Evolutionary conservation across 2,329 filamentous ascomycete genomes (phyloP).

Genomic region (Botryotinia globosa): DNA sequence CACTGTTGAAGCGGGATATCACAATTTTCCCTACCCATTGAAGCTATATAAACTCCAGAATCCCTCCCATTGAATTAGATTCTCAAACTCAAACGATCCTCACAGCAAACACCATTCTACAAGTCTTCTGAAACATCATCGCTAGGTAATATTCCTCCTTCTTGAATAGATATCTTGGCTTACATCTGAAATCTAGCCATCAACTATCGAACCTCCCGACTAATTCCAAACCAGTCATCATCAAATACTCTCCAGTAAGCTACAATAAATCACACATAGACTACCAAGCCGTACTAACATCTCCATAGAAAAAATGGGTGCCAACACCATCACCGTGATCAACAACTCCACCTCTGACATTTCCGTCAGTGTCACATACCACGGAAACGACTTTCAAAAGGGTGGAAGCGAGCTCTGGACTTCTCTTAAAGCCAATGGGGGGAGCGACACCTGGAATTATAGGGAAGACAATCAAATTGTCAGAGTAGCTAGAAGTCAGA

Average conservation of each 20-base stretch:
- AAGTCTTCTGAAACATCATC: neutral
- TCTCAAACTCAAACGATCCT: neutral
- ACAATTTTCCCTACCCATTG: neutral
- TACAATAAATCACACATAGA: neutral
- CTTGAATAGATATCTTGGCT: neutral
- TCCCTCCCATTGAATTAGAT: neutral
- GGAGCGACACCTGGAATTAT: constrained; percentile 4
- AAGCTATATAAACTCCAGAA: constrained; percentile 15
- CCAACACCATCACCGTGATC: constrained; percentile 9
- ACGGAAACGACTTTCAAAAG: constrained; percentile 11
- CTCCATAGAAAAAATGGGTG: constrained; percentile 7
- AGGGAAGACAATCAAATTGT: neutral
- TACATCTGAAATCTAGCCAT: neutral
- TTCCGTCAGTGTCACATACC: constrained; percentile 4
- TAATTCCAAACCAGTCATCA: neutral
- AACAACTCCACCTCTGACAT: neutral
- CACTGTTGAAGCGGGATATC: neutral
- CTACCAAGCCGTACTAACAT: neutral
- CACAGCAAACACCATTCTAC: neutral
- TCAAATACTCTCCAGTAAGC: neutral
- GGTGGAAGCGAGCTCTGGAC: neutral
- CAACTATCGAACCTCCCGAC: neutral
- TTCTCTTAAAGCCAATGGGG: neutral
- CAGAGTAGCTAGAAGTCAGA: constrained; percentile 11
- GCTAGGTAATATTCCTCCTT: constrained; percentile 2